Evolutionary conservation across 345 rosid genomes (phyloP).

Genomic region (Lumnitzera racemosa): DNA sequence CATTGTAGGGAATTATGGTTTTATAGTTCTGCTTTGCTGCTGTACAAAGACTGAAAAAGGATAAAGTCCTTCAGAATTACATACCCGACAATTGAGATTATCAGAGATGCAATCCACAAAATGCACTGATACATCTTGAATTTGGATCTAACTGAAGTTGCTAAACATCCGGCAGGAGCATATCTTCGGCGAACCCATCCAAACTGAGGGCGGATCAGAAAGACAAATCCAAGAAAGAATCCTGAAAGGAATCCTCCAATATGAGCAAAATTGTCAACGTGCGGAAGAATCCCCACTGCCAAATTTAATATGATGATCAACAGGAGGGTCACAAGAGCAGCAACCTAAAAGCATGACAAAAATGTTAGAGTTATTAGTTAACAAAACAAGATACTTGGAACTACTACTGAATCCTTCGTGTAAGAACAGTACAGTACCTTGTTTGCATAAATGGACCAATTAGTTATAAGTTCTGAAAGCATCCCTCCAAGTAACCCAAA

Average conservation of each 20-base stretch:
- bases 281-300: constrained; percentile 89
- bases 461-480: constrained; percentile 94
- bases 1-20: too few species aligned
- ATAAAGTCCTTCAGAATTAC: constrained; percentile 1
- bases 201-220: constrained; percentile 82
- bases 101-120: constrained; percentile 69
- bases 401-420: neutral
- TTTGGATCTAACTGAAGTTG: constrained; percentile 28
- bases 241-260: constrained; percentile 90
- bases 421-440: constrained; percentile 37
- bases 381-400: neutral
- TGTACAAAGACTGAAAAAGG: too few species aligned
- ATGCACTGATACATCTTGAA: constrained; percentile 66
- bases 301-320: constrained; percentile 65
- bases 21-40: too few species aligned
- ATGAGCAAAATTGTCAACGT: constrained; percentile 98
- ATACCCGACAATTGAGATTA: constrained; percentile 66
- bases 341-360: constrained; percentile 35
- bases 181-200: constrained; percentile 65
- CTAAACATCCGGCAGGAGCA: constrained; percentile 23
- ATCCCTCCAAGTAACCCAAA: constrained; percentile 93
- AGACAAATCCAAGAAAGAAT: constrained; percentile 82
- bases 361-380: constrained; percentile 7
- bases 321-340: constrained; percentile 60
- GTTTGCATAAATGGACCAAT: constrained; percentile 87